Evolutionary conservation across 1,284 basidiomycete genomes (phyloP).

Genomic region (Ganoderma leucocontextum): DNA sequence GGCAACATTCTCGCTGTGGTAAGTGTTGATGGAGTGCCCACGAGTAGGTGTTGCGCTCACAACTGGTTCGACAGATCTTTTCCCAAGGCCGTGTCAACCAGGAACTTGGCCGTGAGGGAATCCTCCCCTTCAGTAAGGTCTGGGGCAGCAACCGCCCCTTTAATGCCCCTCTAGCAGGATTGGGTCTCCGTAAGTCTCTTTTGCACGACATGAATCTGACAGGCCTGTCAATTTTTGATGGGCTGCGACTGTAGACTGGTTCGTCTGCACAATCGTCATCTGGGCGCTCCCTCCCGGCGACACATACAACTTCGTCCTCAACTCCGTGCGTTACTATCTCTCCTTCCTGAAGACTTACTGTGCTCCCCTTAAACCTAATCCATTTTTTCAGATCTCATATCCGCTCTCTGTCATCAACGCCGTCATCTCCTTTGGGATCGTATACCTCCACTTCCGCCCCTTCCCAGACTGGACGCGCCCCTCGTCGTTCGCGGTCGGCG

Average conservation of each 20-base stretch:
- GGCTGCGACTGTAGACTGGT: slow-evolving; percentile 45
- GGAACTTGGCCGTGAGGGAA: slow-evolving; percentile 71
- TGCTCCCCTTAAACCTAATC: slow-evolving; percentile 29
- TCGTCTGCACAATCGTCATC: slow-evolving; percentile 57
- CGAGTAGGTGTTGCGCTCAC: neutral
- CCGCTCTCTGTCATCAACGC: slow-evolving; percentile 56
- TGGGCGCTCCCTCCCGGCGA: slow-evolving; percentile 60
- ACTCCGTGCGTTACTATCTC: neutral
- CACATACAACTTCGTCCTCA: slow-evolving; percentile 26
- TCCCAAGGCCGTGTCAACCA: slow-evolving; percentile 73
- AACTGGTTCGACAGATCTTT: slow-evolving; percentile 48
- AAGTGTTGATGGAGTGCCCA: neutral
- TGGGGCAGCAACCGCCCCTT: slow-evolving; percentile 73
- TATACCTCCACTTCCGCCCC: slow-evolving; percentile 49
- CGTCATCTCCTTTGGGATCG: slow-evolving; percentile 60
- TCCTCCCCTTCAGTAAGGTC: slow-evolving; percentile 64
- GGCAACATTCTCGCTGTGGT: slow-evolving; percentile 62
- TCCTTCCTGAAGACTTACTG: slow-evolving; percentile 40
- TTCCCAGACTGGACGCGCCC: slow-evolving; percentile 48
- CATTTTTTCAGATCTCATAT: slow-evolving; percentile 54
- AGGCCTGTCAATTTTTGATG: neutral
- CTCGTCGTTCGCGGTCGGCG: slow-evolving; percentile 56
- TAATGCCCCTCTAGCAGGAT: slow-evolving; percentile 62
- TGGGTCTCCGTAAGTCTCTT: slow-evolving; percentile 47
- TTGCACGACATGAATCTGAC: neutral